Percentiles rank a stretch among this genome's conserved stretches.
These are phyloP conservation scores for Colletotrichum incanum DNA, from an alignment of 2,329 filamentous ascomycete species.

Conservation along the genomic window DNA sequence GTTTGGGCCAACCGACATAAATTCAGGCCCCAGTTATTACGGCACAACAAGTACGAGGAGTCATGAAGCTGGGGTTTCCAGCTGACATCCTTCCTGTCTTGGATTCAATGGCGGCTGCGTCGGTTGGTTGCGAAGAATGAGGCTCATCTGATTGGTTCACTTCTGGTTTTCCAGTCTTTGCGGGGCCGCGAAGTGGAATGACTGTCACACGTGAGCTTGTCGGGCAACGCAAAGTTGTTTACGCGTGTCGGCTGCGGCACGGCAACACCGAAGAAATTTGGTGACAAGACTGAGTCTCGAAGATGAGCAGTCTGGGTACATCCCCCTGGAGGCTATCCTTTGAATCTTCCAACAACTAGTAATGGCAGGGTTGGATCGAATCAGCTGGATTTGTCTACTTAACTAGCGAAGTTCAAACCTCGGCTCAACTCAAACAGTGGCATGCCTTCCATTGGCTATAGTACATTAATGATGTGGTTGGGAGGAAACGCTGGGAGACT, in stretches of 20 bases:
- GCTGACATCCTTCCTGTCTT: not conserved
- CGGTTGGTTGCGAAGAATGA: not conserved
- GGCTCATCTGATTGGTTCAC: not conserved
- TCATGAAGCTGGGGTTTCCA: not conserved
- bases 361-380: not conserved
- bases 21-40: not conserved
- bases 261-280: not conserved
- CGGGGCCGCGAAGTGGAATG: not conserved
- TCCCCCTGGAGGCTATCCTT: not conserved
- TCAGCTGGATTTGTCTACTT: too few relatives aligned
- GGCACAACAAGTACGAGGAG: not conserved
- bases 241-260: not conserved
- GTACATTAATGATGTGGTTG: not conserved
- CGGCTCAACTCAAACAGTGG: not conserved
- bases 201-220: not conserved
- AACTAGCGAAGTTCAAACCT: too few relatives aligned
- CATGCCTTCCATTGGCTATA: not conserved
- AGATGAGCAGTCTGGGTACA: not conserved
- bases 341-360: not conserved
- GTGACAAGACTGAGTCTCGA: not conserved
- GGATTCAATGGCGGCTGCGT: not conserved
- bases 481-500: too few relatives aligned
- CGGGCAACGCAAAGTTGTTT: not conserved
- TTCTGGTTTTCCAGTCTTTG: not conserved
- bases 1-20: not conserved